Conservation (phyloP, 2,329 filamentous ascomycete genomes). For the Xylaria sp. region DNA sequence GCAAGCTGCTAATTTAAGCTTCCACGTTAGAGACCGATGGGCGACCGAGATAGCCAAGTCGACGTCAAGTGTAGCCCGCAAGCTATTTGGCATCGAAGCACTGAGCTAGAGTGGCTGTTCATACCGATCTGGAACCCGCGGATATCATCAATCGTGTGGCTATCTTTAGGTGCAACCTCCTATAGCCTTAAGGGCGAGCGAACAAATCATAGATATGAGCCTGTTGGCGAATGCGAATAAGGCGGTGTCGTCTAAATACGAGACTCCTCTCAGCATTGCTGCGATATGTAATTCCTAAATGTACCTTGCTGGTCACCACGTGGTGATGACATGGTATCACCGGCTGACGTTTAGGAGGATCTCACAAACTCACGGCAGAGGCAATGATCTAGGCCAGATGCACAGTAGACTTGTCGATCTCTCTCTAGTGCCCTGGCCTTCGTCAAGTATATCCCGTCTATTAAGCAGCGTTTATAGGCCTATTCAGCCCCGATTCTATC, state of each 20-base stretch:
- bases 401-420: constrained; percentile 8
- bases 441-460: background rate
- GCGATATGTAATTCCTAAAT: constrained; percentile 7
- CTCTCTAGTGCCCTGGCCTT: background rate
- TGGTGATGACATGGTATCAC: background rate
- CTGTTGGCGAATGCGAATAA: constrained; percentile 1
- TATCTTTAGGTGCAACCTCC: background rate
- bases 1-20: background rate
- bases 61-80: background rate
- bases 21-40: background rate
- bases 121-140: background rate
- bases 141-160: background rate
- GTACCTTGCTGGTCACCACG: constrained; percentile 7
- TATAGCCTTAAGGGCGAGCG: background rate
- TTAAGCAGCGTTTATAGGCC: background rate
- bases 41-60: background rate
- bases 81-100: background rate
- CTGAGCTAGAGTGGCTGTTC: background rate
- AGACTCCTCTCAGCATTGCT: constrained; percentile 6
- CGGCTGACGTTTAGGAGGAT: too few relatives aligned
- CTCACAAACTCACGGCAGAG: too few relatives aligned
- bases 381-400: background rate
- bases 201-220: background rate
- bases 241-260: constrained; percentile 6
- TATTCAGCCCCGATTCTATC: background rate